These are phyloP conservation scores for Gracilaria domingensis DNA, from an alignment of 23 red algal species.

Conservation along the genomic window DNA sequence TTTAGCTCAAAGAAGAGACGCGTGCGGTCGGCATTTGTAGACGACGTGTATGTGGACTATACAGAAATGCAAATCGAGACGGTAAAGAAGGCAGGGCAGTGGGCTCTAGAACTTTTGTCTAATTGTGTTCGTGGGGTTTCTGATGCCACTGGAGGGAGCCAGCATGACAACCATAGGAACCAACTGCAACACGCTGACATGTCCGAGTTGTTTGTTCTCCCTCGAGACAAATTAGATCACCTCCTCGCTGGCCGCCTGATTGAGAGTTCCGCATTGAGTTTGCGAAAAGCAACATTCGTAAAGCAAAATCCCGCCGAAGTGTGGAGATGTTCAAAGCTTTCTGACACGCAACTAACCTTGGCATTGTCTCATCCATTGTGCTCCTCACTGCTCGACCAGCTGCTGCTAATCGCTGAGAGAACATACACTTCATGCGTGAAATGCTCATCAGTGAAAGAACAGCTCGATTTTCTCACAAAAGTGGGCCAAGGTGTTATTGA, in stretches of 20 bases:
- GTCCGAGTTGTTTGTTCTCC: constrained; percentile 21
- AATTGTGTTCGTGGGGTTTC: background rate
- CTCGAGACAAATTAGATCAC: constrained; percentile 16
- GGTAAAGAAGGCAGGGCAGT: background rate
- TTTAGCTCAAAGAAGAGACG: background rate
- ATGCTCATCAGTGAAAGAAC: background rate
- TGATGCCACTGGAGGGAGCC: background rate
- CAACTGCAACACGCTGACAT: background rate
- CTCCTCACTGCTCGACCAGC: background rate
- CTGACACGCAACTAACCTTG: background rate
- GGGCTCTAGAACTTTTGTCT: constrained; percentile 18
- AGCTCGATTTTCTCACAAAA: background rate
- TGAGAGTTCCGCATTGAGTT: background rate
- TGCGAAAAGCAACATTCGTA: background rate
- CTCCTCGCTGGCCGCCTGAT: background rate
- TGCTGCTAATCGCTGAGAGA: background rate
- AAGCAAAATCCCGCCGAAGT: background rate
- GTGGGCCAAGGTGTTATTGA: background rate
- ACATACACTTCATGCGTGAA: background rate
- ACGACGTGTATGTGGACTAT: background rate
- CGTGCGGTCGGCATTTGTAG: constrained; percentile 2
- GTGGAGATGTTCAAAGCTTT: background rate
- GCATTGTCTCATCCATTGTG: background rate
- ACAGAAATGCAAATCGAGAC: constrained; percentile 8
- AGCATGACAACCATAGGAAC: background rate